Percentiles rank a stretch among this genome's conserved stretches.
Conservation (phyloP, 2,329 filamentous ascomycete species). For the Hirsutella thompsonii region DNA sequence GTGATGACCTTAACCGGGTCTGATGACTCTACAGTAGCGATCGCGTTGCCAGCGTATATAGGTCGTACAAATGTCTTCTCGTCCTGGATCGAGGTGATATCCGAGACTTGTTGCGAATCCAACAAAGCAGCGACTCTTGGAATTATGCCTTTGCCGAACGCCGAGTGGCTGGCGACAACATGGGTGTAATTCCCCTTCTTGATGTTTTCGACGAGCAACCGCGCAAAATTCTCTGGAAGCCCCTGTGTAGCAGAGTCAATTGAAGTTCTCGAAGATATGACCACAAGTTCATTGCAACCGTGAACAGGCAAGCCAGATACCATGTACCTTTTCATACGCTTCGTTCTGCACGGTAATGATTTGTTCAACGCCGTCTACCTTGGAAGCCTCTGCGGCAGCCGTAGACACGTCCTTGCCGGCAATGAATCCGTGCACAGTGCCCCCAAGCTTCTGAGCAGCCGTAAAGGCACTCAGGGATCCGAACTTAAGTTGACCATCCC, state of each 20-base stretch:
- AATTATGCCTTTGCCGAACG: conserved; percentile 91
- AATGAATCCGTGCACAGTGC: conserved; percentile 73
- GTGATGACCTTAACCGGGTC: conserved; percentile 83
- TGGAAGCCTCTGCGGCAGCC: conserved; percentile 73
- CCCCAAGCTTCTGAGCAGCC: conserved; percentile 77
- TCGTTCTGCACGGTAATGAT: conserved; percentile 78
- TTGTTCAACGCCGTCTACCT: conserved; percentile 84
- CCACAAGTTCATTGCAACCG: conserved; percentile 1
- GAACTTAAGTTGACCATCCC: conserved; percentile 72
- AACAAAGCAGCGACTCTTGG: conserved; percentile 84
- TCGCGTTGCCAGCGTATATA: conserved; percentile 96
- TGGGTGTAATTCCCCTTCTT: conserved; percentile 93
- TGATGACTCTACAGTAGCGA: conserved; percentile 84
- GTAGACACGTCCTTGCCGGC: conserved; percentile 67
- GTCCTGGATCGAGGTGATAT: conserved; percentile 74
- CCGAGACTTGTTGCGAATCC: conserved; percentile 86
- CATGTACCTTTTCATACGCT: conserved; percentile 77
- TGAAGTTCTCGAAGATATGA: not conserved
- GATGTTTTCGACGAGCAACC: conserved; percentile 87
- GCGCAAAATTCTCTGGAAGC: conserved; percentile 88
- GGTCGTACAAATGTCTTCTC: conserved; percentile 93
- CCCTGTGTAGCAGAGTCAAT: conserved; percentile 36
- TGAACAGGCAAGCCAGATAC: not conserved
- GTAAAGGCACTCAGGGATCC: conserved; percentile 76
- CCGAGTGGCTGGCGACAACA: conserved; percentile 78